These are phyloP conservation scores for Bipolaris cookei DNA, from an alignment of 2,329 filamentous ascomycete genomes.

Conservation along the genomic window DNA sequence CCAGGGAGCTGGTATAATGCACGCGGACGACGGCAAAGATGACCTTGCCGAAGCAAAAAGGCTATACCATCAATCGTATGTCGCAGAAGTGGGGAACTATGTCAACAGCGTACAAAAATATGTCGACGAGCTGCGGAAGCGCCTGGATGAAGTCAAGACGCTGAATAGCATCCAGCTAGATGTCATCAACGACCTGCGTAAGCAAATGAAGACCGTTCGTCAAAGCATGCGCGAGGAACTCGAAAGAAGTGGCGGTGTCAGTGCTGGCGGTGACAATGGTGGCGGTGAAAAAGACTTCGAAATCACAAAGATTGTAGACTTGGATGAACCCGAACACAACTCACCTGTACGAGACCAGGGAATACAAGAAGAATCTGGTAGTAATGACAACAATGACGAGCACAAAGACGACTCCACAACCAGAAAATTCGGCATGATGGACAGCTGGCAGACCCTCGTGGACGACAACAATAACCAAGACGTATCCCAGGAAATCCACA, in stretches of 20 bases:
- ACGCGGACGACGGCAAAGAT: conserved; percentile 4
- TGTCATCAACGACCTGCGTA: conserved; percentile 39
- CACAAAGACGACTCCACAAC: neutral
- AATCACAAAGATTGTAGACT: conserved; percentile 2
- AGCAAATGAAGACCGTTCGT: conserved; percentile 28
- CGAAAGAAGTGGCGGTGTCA: neutral
- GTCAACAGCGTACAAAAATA: conserved; percentile 36
- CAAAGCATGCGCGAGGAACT: conserved; percentile 21
- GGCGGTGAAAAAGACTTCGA: neutral
- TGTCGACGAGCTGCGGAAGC: conserved; percentile 34
- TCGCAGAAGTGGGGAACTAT: conserved; percentile 35
- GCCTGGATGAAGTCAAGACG: conserved; percentile 44
- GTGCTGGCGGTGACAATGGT: neutral
- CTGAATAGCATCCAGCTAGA: conserved; percentile 43
- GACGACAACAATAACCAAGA: conserved; percentile 4
- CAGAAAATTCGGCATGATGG: conserved; percentile 18
- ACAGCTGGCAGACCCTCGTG: conserved; percentile 22
- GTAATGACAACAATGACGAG: neutral
- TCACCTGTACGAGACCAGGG: neutral
- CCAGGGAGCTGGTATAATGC: conserved; percentile 8
- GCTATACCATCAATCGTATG: conserved; percentile 27
- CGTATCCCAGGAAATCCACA: conserved; percentile 4
- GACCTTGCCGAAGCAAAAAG: conserved; percentile 5
- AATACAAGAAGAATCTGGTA: neutral
- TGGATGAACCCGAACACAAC: neutral